Evolutionary conservation across 2,329 filamentous ascomycete genomes (phyloP).

Genomic region (Cordyceps farinosa): DNA sequence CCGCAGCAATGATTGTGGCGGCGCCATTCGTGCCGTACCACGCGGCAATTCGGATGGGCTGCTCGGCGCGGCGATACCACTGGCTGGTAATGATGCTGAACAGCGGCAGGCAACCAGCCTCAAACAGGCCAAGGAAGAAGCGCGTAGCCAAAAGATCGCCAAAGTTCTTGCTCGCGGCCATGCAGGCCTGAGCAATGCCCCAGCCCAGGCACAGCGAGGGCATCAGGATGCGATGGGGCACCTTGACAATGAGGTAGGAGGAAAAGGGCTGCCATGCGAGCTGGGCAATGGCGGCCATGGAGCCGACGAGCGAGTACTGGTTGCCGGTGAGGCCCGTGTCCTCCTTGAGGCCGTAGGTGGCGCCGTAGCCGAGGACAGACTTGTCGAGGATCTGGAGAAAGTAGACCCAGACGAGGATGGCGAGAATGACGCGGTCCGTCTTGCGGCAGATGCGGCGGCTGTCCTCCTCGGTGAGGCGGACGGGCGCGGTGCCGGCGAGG

Average conservation of each 20-base stretch:
- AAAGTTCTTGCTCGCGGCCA: constrained; percentile 47
- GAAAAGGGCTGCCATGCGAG: constrained; percentile 60
- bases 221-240: constrained; percentile 58
- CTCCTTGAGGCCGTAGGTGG: constrained; percentile 50
- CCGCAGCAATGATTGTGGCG: constrained; percentile 54
- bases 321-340: constrained; percentile 50
- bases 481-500: not conserved
- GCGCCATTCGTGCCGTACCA: constrained; percentile 64
- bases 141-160: constrained; percentile 46
- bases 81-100: constrained; percentile 46
- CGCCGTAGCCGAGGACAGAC: constrained; percentile 53
- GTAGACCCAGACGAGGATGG: constrained; percentile 55
- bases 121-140: constrained; percentile 46
- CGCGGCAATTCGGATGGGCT: constrained; percentile 59
- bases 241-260: constrained; percentile 56
- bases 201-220: constrained; percentile 44
- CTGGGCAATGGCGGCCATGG: constrained; percentile 57
- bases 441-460: constrained; percentile 51
- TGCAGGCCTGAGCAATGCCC: constrained; percentile 41
- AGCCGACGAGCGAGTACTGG: constrained; percentile 55
- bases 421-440: constrained; percentile 57
- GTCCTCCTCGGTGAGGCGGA: constrained; percentile 36
- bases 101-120: constrained; percentile 50
- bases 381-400: constrained; percentile 60
- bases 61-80: constrained; percentile 51